Conservation (phyloP, 2,329 filamentous ascomycete species). For the Cordyceps fumosorosea region DNA sequence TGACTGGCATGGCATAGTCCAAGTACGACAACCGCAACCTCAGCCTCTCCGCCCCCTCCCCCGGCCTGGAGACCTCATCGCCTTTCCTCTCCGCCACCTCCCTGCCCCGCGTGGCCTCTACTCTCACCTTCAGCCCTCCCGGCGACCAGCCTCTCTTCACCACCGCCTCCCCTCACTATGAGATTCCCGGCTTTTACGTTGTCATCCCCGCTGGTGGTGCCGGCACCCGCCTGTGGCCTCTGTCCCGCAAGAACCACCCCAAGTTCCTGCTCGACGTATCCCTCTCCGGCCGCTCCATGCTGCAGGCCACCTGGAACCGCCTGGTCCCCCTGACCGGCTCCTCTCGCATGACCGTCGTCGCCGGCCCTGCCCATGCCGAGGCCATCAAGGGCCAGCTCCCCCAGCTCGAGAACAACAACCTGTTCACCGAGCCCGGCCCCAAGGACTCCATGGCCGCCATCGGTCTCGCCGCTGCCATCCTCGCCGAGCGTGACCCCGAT, state of each 20-base stretch:
- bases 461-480: slow-evolving; percentile 21
- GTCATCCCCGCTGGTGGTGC: slow-evolving; percentile 23
- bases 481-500: slow-evolving; percentile 19
- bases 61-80: slow-evolving; percentile 9
- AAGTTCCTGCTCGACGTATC: slow-evolving; percentile 23
- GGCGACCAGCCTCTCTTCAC: slow-evolving; percentile 12
- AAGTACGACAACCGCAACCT: slow-evolving; percentile 9
- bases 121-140: slow-evolving; percentile 11
- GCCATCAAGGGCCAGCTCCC: slow-evolving; percentile 20
- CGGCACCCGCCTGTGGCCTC: slow-evolving; percentile 22
- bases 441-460: slow-evolving; percentile 24
- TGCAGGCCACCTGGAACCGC: slow-evolving; percentile 22
- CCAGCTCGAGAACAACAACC: slow-evolving; percentile 18
- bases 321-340: slow-evolving; percentile 21
- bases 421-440: slow-evolving; percentile 23
- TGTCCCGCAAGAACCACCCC: slow-evolving; percentile 23
- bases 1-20: not conserved
- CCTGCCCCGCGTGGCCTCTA: slow-evolving; percentile 13
- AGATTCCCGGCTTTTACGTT: slow-evolving; percentile 23
- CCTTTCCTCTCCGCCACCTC: slow-evolving; percentile 14
- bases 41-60: slow-evolving; percentile 4
- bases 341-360: slow-evolving; percentile 21
- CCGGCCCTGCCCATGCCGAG: slow-evolving; percentile 21
- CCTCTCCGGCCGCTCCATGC: slow-evolving; percentile 21
- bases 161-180: slow-evolving; percentile 16